Conservation (phyloP, 305 asterid genomes). For the Caryopteris hybrid region DNA sequence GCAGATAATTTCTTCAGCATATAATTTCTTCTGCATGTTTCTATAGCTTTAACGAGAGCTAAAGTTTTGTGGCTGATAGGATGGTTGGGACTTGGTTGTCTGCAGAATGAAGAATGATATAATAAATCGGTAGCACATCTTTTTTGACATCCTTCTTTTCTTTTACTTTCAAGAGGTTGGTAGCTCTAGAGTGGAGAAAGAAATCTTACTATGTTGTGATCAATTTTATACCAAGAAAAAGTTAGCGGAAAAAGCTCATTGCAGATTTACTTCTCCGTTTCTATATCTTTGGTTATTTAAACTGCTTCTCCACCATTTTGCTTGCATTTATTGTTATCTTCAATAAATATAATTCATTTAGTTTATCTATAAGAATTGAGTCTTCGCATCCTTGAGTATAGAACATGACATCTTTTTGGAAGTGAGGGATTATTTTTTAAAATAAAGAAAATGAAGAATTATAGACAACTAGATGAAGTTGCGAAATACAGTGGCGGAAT, state of each 20-base stretch:
- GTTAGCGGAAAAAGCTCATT: slow-evolving; percentile 22
- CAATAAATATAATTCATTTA: background rate
- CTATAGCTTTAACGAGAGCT: slow-evolving; percentile 30
- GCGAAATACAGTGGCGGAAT: too few relatives aligned
- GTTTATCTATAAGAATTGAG: background rate
- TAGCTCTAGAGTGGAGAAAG: slow-evolving; percentile 17
- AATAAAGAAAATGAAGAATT: too few relatives aligned
- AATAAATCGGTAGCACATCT: slow-evolving; percentile 29
- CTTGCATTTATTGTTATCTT: background rate
- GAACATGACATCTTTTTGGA: too few relatives aligned
- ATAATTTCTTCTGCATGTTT: too few relatives aligned
- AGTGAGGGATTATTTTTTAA: too few relatives aligned
- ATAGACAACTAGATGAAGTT: too few relatives aligned
- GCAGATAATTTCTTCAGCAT: slow-evolving; percentile 26
- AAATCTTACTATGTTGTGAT: slow-evolving; percentile 27
- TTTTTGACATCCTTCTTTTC: slow-evolving; percentile 18
- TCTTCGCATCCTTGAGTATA: too few relatives aligned
- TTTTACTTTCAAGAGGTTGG: slow-evolving; percentile 20
- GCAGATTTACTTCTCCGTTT: background rate
- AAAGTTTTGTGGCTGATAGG: slow-evolving; percentile 11
- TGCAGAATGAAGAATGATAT: slow-evolving; percentile 29
- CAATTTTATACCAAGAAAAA: slow-evolving; percentile 30
- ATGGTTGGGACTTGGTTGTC: slow-evolving; percentile 23
- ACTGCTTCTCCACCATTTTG: background rate
- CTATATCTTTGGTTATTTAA: background rate